Conservation (phyloP, 257 asterid species). For the Solanum raphanifolium region DNA sequence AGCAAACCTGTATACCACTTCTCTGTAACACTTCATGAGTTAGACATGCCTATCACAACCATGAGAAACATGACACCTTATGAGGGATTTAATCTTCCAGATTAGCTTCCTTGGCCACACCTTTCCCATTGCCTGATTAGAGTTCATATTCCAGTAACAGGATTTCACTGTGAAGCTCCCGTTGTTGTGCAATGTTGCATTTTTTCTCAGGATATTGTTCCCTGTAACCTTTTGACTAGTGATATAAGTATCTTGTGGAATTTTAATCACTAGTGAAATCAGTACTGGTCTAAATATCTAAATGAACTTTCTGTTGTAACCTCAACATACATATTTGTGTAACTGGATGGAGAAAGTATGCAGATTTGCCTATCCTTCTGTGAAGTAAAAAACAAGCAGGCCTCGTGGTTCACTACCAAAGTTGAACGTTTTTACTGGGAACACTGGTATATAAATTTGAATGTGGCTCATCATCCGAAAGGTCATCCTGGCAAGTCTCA, state of each 20-base stretch:
- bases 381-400: slow-evolving; percentile 87
- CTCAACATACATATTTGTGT: neutral
- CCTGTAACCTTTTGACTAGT: neutral
- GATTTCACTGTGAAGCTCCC: neutral
- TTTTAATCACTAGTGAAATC: neutral
- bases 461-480: slow-evolving; percentile 67
- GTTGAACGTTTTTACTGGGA: slow-evolving; percentile 97
- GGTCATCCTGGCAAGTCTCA: slow-evolving; percentile 61
- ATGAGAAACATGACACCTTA: neutral
- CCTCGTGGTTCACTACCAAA: slow-evolving; percentile 86
- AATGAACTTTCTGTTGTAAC: neutral
- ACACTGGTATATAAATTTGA: slow-evolving; percentile 88
- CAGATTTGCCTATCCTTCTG: slow-evolving; percentile 90
- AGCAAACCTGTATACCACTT: neutral
- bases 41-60: neutral
- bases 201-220: neutral
- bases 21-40: neutral
- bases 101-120: neutral
- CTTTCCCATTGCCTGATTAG: neutral
- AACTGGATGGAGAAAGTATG: slow-evolving; percentile 6
- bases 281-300: neutral
- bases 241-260: neutral
- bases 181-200: neutral
- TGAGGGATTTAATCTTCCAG: neutral
- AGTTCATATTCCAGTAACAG: neutral